phyloP scores from a whole-genome alignment of 1,139 yeast species.

The Schizosaccharomyces versatilis region DNA sequence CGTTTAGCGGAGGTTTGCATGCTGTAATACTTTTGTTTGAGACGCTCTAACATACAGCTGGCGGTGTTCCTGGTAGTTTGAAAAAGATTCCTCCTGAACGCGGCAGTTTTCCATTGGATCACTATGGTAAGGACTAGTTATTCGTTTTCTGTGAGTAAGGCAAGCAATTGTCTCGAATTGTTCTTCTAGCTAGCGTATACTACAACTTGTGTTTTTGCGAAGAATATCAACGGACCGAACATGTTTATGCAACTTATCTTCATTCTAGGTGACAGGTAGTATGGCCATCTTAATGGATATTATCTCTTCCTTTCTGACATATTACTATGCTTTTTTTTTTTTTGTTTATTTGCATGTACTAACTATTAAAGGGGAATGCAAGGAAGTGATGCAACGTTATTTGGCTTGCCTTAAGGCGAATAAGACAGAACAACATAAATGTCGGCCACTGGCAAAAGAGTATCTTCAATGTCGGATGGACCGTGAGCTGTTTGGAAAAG shows the following conservation, averaged over 20 bases:
- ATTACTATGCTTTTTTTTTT: background rate
- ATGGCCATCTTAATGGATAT: background rate
- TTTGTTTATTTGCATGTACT: background rate
- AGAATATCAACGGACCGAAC: too few species aligned
- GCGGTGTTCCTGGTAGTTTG: too few species aligned
- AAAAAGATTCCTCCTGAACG: slow-evolving; percentile 6
- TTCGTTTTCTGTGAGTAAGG: background rate
- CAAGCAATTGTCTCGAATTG: too few species aligned
- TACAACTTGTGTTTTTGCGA: too few species aligned
- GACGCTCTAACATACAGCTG: too few species aligned
- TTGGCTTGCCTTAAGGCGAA: slow-evolving; percentile 5
- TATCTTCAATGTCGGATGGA: slow-evolving; percentile 10
- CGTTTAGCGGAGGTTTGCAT: too few species aligned
- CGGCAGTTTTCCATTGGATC: slow-evolving; percentile 9
- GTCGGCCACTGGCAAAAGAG: slow-evolving; percentile 7
- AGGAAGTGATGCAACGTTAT: slow-evolving; percentile 6
- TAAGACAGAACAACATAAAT: slow-evolving; percentile 5
- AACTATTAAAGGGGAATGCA: slow-evolving; percentile 6
- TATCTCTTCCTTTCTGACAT: background rate
- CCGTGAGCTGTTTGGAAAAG: slow-evolving; percentile 7
- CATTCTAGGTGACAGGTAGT: background rate
- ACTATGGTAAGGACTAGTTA: slow-evolving; percentile 4
- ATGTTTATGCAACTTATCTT: background rate
- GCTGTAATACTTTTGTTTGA: too few species aligned
- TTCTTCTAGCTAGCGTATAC: too few species aligned